Evolutionary conservation across 2,329 filamentous ascomycete species (phyloP).

Genomic region (Phialophora macrospora): DNA sequence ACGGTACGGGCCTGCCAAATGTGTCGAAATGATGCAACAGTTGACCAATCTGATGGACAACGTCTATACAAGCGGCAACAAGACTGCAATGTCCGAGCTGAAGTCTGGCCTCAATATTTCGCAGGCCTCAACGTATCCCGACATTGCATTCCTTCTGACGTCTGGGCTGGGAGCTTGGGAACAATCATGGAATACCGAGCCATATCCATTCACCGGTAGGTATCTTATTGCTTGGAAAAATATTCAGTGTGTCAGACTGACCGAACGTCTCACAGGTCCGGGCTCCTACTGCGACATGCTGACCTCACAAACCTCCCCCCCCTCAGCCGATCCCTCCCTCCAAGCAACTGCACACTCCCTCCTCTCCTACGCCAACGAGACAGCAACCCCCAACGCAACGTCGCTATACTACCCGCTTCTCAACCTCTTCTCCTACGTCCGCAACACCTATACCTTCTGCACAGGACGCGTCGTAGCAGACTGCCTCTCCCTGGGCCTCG

Average conservation of each 20-base stretch:
- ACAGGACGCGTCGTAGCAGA: not conserved
- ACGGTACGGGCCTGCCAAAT: conserved; percentile 62
- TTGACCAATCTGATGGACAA: conserved; percentile 63
- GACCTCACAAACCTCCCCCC: not conserved
- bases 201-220: conserved; percentile 7
- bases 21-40: conserved; percentile 67
- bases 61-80: conserved; percentile 54
- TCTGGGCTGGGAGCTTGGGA: conserved; percentile 54
- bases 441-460: conserved; percentile 6
- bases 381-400: conserved; percentile 7
- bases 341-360: not conserved
- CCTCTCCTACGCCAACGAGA: conserved; percentile 14
- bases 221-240: not conserved
- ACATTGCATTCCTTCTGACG: conserved; percentile 54
- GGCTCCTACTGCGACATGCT: conserved; percentile 17
- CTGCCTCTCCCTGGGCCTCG: not conserved
- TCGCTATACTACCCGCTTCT: conserved; percentile 13
- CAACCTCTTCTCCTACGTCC: conserved; percentile 8
- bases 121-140: conserved; percentile 20
- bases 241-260: not conserved
- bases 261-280: not conserved
- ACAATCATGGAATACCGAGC: conserved; percentile 53
- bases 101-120: conserved; percentile 55
- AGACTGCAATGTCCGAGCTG: conserved; percentile 50
- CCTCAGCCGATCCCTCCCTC: not conserved